Conservation (phyloP, 352 stramenopile genomes). For the Globisporangium viniferum region DNA sequence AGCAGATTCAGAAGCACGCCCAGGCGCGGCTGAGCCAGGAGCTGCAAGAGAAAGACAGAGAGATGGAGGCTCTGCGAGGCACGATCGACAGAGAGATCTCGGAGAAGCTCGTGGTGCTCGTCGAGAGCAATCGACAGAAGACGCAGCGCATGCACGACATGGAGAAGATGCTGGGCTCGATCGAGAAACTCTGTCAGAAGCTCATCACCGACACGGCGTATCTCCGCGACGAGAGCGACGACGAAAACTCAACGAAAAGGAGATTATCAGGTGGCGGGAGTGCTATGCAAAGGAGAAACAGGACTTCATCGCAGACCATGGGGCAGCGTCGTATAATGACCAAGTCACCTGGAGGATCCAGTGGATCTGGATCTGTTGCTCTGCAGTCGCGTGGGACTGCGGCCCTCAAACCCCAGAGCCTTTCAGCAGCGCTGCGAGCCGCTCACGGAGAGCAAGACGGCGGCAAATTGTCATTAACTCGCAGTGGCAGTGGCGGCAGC, state of each 20-base stretch:
- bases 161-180: conserved; percentile 50
- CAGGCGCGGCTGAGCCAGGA: conserved; percentile 14
- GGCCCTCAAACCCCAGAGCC: too few species aligned
- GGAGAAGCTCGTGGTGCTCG: conserved; percentile 35
- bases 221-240: conserved; percentile 29
- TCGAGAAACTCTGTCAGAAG: conserved; percentile 65
- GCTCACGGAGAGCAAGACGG: too few species aligned
- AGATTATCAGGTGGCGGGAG: background rate
- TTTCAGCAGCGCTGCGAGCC: too few species aligned
- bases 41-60: conserved; percentile 17
- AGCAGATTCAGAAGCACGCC: conserved; percentile 40
- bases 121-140: conserved; percentile 60
- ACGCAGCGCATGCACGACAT: conserved; percentile 53
- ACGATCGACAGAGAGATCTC: conserved; percentile 46
- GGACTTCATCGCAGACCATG: background rate
- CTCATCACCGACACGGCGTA: conserved; percentile 52
- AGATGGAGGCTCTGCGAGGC: conserved; percentile 22
- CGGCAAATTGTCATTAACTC: too few species aligned
- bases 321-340: background rate
- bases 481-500: too few species aligned
- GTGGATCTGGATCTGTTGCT: conserved; percentile 74
- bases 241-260: conserved; percentile 11
- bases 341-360: conserved; percentile 65
- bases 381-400: too few species aligned
- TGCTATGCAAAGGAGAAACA: background rate